Conservation (phyloP, 1,284 basidiomycete genomes). For the Ustilago xerochloae region DNA sequence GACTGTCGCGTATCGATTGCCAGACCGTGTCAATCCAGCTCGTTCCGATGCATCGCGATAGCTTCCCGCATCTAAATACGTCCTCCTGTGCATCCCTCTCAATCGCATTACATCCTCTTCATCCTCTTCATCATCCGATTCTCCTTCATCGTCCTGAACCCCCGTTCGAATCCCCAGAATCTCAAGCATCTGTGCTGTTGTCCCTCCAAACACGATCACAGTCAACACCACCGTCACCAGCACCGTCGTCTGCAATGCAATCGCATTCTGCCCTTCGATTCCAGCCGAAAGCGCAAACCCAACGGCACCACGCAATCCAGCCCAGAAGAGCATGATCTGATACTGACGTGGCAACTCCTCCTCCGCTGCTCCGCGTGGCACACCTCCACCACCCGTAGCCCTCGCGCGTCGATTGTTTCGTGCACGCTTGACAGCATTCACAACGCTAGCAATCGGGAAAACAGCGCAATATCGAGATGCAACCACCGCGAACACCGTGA, state of each 20-base stretch:
- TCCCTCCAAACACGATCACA: conserved; percentile 94
- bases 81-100: conserved; percentile 30
- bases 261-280: conserved; percentile 89
- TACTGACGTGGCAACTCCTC: conserved; percentile 64
- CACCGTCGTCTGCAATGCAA: conserved; percentile 90
- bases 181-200: conserved; percentile 95
- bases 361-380: conserved; percentile 31
- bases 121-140: conserved; percentile 59
- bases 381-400: conserved; percentile 42
- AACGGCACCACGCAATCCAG: conserved; percentile 92
- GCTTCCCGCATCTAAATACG: conserved; percentile 23
- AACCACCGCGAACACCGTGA: conserved; percentile 78
- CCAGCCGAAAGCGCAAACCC: conserved; percentile 96
- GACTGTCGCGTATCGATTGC: conserved; percentile 16
- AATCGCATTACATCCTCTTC: conserved; percentile 42
- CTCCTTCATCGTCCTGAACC: conserved; percentile 83
- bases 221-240: conserved; percentile 95
- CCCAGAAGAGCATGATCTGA: conserved; percentile 86
- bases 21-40: conserved; percentile 31
- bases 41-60: conserved; percentile 38
- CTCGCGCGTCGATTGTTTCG: conserved; percentile 75
- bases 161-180: conserved; percentile 95
- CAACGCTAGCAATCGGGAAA: conserved; percentile 92
- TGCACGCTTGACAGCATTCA: conserved; percentile 88
- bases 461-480: conserved; percentile 95